Conservation (phyloP, 257 asterid species). For the Leonotis leonurus region DNA sequence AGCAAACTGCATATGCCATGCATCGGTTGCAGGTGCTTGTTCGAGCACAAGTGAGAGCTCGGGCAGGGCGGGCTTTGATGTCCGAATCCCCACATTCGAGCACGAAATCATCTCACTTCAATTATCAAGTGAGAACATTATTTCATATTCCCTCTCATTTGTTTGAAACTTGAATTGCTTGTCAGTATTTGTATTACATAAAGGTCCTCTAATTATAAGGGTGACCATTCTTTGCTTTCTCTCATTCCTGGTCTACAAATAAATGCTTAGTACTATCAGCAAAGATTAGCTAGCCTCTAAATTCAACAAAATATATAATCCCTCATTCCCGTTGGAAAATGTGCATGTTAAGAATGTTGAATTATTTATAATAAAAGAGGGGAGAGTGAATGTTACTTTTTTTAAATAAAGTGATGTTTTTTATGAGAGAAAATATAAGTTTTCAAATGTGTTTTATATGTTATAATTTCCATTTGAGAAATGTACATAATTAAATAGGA, state of each 20-base stretch:
- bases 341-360: too few species aligned
- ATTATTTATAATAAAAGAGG: too few species aligned
- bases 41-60: slow-evolving; percentile 63
- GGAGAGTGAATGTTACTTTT: too few species aligned
- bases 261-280: background rate
- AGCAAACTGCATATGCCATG: slow-evolving; percentile 48
- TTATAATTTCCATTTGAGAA: too few species aligned
- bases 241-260: background rate
- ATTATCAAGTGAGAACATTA: slow-evolving; percentile 29
- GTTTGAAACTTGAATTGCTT: slow-evolving; percentile 19
- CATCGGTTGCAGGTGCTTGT: slow-evolving; percentile 49
- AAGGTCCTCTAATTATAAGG: background rate
- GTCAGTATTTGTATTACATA: slow-evolving; percentile 4
- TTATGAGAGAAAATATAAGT: too few species aligned
- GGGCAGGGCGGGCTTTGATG: slow-evolving; percentile 32
- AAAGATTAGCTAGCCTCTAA: background rate
- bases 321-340: too few species aligned
- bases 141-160: slow-evolving; percentile 16
- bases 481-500: too few species aligned
- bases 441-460: too few species aligned
- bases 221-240: slow-evolving; percentile 29
- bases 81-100: slow-evolving; percentile 56
- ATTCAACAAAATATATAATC: too few species aligned
- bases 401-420: too few species aligned
- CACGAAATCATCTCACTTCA: slow-evolving; percentile 44